A percentile compares a stretch with the other conserved stretches of the same genome.
Conservation (phyloP, 2,329 filamentous ascomycete genomes). For the Kalaharituber pfeilii region DNA sequence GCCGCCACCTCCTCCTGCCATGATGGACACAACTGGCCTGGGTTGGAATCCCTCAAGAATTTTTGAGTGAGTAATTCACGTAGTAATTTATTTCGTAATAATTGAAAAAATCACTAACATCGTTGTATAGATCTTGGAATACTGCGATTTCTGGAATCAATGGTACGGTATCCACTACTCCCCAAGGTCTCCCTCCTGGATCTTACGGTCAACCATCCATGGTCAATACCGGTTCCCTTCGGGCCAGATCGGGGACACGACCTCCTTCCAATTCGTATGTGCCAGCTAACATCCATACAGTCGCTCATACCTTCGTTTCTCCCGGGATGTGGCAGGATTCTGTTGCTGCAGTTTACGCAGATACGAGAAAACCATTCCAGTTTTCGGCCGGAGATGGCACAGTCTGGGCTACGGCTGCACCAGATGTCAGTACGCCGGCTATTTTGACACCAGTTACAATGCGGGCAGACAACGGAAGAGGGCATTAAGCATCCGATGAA, state of each 20-base stretch:
- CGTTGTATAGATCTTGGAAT: slow-evolving; percentile 63
- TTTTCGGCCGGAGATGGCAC: background rate
- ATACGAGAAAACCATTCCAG: slow-evolving; percentile 13
- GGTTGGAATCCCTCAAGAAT: slow-evolving; percentile 75
- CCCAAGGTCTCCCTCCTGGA: slow-evolving; percentile 22
- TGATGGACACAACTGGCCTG: slow-evolving; percentile 40
- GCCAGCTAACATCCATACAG: slow-evolving; percentile 22
- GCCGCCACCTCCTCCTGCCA: slow-evolving; percentile 37
- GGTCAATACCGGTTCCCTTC: slow-evolving; percentile 10
- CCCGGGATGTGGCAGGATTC: slow-evolving; percentile 59
- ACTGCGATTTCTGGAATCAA: slow-evolving; percentile 54
- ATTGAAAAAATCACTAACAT: background rate
- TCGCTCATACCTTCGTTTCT: slow-evolving; percentile 41
- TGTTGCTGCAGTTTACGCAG: slow-evolving; percentile 45
- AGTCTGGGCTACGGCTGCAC: background rate
- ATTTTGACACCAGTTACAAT: background rate
- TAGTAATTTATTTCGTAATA: slow-evolving; percentile 24
- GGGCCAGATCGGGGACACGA: slow-evolving; percentile 13
- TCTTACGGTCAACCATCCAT: slow-evolving; percentile 13
- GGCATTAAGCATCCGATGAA: background rate
- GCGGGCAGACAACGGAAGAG: background rate
- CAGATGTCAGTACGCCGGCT: background rate
- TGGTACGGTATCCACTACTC: slow-evolving; percentile 36
- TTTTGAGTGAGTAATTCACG: slow-evolving; percentile 55
- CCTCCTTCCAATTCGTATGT: slow-evolving; percentile 26